Percentiles rank a stretch among this genome's conserved stretches.
Conservation (phyloP, 2,329 filamentous ascomycete species). For the Penicillium verrucosum region DNA sequence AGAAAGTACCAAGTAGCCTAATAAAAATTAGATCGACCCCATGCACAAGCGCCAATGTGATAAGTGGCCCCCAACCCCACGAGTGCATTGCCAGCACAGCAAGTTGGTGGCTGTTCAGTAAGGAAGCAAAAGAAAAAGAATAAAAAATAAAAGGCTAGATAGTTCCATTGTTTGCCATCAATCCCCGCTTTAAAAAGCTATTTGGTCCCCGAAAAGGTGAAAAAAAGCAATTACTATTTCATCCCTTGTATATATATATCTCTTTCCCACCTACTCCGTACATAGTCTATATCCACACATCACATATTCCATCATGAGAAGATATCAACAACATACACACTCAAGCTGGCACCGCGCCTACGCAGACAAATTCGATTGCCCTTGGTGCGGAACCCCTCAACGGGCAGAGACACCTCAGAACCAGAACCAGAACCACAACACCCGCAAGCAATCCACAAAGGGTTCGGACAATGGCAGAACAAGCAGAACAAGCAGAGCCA, state of each 20-base stretch:
- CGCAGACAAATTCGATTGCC: constrained; percentile 4
- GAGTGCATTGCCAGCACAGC: constrained; percentile 6
- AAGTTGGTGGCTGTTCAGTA: constrained; percentile 3
- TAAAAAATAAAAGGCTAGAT: neutral
- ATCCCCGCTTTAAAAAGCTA: constrained; percentile 6
- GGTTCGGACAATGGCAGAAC: neutral
- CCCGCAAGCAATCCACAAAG: neutral
- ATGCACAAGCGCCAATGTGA: constrained; percentile 5
- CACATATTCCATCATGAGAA: neutral
- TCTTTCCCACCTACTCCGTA: neutral
- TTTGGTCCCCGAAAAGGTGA: neutral
- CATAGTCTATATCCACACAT: neutral
- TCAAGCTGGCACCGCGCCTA: constrained; percentile 8
- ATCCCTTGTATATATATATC: neutral
- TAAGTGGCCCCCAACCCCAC: constrained; percentile 2
- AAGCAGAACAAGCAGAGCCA: neutral
- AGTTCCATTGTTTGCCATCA: neutral
- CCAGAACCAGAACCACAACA: neutral
- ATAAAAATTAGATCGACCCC: constrained; percentile 2
- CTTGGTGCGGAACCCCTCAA: constrained; percentile 2
- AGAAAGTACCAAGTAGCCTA: neutral
- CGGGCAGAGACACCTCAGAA: neutral
- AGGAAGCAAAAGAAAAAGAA: neutral
- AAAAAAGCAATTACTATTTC: neutral
- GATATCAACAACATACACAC: constrained; percentile 10